Conservation (phyloP, 139 green algal species). For the Zygnema cylindricum region DNA sequence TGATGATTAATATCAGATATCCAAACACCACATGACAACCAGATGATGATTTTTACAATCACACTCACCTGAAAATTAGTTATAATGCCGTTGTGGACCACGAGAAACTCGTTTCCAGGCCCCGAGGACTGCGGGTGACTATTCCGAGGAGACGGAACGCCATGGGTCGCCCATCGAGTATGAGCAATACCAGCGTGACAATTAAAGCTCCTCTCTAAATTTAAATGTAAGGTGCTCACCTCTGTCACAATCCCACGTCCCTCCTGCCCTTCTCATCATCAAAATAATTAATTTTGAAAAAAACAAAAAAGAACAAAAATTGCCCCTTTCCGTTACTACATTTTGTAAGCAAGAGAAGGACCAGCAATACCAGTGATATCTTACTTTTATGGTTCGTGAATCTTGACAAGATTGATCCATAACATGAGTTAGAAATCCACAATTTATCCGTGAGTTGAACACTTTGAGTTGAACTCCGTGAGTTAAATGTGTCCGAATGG, state of each 20-base stretch:
- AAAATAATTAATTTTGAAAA: slow-evolving; percentile 5
- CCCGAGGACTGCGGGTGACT: slow-evolving; percentile 84
- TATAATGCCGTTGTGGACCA: slow-evolving; percentile 99
- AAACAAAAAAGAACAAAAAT: slow-evolving; percentile 7
- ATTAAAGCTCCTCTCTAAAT: slow-evolving; percentile 29
- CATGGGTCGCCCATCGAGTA: slow-evolving; percentile 98
- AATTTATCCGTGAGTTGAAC: not conserved
- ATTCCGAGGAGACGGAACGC: slow-evolving; percentile 83
- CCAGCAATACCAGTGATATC: not conserved
- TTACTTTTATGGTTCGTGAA: not conserved
- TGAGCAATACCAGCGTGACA: slow-evolving; percentile 83
- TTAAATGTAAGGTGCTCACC: not conserved
- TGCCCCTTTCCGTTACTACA: not conserved
- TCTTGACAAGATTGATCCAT: not conserved
- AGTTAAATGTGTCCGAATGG: not conserved
- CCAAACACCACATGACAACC: no score
- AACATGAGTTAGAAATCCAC: not conserved
- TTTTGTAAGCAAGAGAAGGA: not conserved
- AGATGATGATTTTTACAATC: no score
- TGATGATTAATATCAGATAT: no score
- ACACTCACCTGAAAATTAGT: slow-evolving; percentile 93
- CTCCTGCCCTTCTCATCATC: not conserved
- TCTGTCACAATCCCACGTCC: slow-evolving; percentile 13
- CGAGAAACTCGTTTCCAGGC: slow-evolving; percentile 83
- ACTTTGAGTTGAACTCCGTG: no score